These are phyloP conservation scores for Suhomyces terraborum DNA, from an alignment of 1,139 yeast species.

Conservation along the genomic window DNA sequence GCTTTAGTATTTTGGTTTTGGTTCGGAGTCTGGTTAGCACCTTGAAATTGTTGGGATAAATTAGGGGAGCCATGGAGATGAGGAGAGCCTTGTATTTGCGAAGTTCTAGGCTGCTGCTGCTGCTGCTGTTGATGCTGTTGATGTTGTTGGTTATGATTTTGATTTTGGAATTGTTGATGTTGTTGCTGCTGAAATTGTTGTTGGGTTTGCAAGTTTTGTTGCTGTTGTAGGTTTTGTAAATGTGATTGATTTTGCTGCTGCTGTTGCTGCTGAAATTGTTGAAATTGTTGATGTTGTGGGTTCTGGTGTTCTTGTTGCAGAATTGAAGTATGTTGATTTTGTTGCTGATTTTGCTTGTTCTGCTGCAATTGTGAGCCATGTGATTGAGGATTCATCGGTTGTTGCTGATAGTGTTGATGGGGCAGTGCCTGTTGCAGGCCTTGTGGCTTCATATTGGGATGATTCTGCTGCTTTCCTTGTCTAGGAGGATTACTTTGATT, in stretches of 20 bases:
- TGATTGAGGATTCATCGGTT: background rate
- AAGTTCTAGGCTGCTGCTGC: slow-evolving; percentile 2
- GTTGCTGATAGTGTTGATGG: background rate
- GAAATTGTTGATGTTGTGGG: slow-evolving; percentile 4
- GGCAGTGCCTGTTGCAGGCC: background rate
- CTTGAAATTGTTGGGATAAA: background rate
- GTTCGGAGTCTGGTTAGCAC: background rate
- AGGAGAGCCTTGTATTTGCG: background rate
- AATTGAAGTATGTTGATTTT: slow-evolving; percentile 2
- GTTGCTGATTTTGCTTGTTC: slow-evolving; percentile 11
- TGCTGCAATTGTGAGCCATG: slow-evolving; percentile 13
- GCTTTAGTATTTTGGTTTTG: background rate
- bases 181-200: slow-evolving; percentile 5
- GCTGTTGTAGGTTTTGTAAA: too few species aligned
- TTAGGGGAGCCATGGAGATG: too few species aligned
- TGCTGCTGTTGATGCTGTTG: slow-evolving; percentile 8
- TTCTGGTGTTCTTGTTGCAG: slow-evolving; percentile 1
- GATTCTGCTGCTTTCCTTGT: background rate
- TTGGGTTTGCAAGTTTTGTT: slow-evolving; percentile 3
- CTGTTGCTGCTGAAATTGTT: slow-evolving; percentile 2
- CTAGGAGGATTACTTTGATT: background rate
- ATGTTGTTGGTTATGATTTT: slow-evolving; percentile 3
- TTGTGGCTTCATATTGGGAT: too few species aligned
- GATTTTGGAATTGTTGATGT: slow-evolving; percentile 6
- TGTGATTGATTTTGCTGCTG: slow-evolving; percentile 1